Evolutionary conservation across 2,329 filamentous ascomycete species (phyloP), one percentile per base, ranked within the genome.

Genomic region (Fusarium proliferatum): DNA sequence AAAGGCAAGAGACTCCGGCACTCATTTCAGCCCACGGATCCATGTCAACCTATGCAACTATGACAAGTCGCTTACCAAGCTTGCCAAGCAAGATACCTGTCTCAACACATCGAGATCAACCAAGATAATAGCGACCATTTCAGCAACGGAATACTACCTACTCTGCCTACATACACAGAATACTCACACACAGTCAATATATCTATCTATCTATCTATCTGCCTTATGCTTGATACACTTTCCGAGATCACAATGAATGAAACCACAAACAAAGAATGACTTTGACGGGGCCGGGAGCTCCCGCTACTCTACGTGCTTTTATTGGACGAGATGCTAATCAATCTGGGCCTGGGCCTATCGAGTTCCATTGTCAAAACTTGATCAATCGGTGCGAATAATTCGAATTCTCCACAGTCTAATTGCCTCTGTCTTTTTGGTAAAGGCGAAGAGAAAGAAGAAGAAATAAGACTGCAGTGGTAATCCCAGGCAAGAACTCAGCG

Each of bases 221-320:
- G 21, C 45, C 45, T 48, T 16, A 39, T 26, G 16, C 26, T 26
- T 34, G 34, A 46, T 43, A 42, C 36, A 38, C 21, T 51, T 28
- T 28, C 30, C 26, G 28, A 26, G 51, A 38, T 21, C 34, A 39
- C 34, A 17, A 55, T 49, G 41, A 49, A 61, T 46, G 30, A 61
- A 61, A 26, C 41, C 33, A 33, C 36, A 39, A 36, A 45, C 26
- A 33, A 57, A 23, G 36, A 52, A 72, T 59, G 60, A 43, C 48
- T 59, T 49, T 52, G 57, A 71, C 49, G 61, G 71, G 71, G 49
- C 71, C 62, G 71, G 71, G 61, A 57, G 67, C 71, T 71, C 62
- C 71, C 66, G 71, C 71, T 48, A 52, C 28, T 57, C 42, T 58
- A 46, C 43, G 58, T 51, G n/a, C 58, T 73, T 63, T 58, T 48